Percentiles rank a stretch among this genome's conserved stretches.
These are phyloP conservation scores for Quercus ilex DNA, from an alignment of 306 rosid species.

Conservation along the genomic window DNA sequence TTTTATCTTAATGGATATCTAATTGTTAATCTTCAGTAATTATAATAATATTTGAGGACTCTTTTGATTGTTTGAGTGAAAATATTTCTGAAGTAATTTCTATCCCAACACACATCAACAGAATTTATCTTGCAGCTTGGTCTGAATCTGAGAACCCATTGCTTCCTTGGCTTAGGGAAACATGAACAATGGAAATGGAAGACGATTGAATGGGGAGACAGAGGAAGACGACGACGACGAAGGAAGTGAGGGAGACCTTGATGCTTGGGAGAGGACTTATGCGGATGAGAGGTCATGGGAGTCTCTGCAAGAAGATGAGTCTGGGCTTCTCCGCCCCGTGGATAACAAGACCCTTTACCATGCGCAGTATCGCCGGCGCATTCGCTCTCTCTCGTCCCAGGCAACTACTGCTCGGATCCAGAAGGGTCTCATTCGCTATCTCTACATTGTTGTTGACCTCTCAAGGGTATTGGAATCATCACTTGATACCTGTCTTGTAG, in stretches of 20 bases:
- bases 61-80: background rate
- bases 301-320: conserved; percentile 86
- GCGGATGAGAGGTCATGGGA: conserved; percentile 99
- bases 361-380: conserved; percentile 90
- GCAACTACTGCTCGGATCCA: conserved; percentile 76
- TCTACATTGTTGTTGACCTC: conserved; percentile 68
- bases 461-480: conserved; percentile 59
- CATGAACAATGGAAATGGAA: conserved; percentile 59
- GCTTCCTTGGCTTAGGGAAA: conserved; percentile 22
- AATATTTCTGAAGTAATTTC: background rate
- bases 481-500: background rate
- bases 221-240: conserved; percentile 85
- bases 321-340: conserved; percentile 92
- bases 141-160: background rate
- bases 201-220: conserved; percentile 50
- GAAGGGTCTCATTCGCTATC: conserved; percentile 91
- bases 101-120: background rate
- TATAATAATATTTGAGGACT: background rate
- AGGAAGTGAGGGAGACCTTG: conserved; percentile 52
- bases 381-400: conserved; percentile 58
- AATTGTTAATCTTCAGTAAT: background rate
- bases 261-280: conserved; percentile 91
- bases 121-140: background rate
- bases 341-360: conserved; percentile 69
- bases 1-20: background rate